phyloP scores from a whole-genome alignment of 2,329 filamentous ascomycete species.

The Talaromyces marneffei region DNA sequence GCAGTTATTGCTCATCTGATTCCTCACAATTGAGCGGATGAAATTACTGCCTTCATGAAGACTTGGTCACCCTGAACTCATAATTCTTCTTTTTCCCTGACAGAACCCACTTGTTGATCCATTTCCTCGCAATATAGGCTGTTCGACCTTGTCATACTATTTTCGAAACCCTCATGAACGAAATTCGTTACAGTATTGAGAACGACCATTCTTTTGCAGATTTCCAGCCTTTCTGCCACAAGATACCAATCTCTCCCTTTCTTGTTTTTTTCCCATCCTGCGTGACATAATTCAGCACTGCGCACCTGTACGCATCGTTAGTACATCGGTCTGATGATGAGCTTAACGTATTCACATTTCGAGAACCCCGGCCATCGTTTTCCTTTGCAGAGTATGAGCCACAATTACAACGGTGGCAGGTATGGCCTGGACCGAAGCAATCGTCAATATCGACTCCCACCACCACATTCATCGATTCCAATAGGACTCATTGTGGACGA shows the following conservation, averaged over 20 bases:
- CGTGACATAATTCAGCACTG: neutral
- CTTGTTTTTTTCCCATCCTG: neutral
- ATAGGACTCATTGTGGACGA: constrained; percentile 18
- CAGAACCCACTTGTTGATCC: neutral
- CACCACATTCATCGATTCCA: constrained; percentile 29
- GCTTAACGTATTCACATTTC: constrained; percentile 35
- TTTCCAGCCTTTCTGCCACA: neutral
- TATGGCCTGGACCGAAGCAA: constrained; percentile 28
- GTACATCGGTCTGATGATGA: constrained; percentile 8
- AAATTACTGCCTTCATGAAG: neutral
- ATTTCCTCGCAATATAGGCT: neutral
- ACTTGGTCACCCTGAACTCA: neutral
- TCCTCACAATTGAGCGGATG: neutral
- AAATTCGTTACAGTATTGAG: neutral
- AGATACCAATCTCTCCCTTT: neutral
- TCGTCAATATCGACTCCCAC: constrained; percentile 37
- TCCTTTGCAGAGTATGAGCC: constrained; percentile 24
- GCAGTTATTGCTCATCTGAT: neutral
- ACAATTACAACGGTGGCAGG: constrained; percentile 24
- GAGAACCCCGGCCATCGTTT: constrained; percentile 39
- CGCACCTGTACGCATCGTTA: neutral
- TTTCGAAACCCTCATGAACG: neutral
- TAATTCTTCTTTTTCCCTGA: neutral
- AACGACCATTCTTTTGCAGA: neutral
- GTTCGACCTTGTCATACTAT: neutral